Percentiles rank a stretch among this genome's conserved stretches.
Evolutionary conservation across 2,329 filamentous ascomycete species (phyloP).

Genomic region (Colletotrichum cuscutae): DNA sequence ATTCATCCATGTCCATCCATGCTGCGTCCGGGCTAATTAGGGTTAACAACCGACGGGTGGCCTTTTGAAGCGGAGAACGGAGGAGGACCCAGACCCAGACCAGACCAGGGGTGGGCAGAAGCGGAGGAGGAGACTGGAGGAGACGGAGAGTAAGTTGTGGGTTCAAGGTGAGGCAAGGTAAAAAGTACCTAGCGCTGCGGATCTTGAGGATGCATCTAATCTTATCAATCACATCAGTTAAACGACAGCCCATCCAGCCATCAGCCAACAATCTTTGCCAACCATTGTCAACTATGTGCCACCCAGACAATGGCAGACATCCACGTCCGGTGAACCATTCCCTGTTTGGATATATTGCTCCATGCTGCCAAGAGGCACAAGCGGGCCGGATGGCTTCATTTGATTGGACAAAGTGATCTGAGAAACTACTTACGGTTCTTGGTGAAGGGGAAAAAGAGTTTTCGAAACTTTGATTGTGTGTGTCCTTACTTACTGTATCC

Average conservation of each 20-base stretch:
- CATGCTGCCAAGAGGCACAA: constrained; percentile 20
- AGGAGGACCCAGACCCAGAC: neutral
- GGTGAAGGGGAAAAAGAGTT: neutral
- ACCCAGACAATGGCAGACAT: neutral
- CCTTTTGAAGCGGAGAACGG: neutral
- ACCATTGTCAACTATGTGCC: no score
- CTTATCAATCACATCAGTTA: constrained; percentile 34
- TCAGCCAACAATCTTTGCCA: neutral
- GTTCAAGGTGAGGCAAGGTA: neutral
- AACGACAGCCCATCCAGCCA: neutral
- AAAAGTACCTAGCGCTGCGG: neutral
- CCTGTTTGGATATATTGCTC: constrained; percentile 9
- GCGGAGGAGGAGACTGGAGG: neutral
- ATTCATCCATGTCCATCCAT: neutral
- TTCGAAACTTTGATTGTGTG: neutral
- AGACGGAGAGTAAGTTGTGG: neutral
- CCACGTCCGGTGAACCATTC: constrained; percentile 1
- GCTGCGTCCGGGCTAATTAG: neutral
- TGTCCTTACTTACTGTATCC: no score
- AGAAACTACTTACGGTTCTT: constrained; percentile 6
- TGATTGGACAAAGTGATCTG: constrained; percentile 23
- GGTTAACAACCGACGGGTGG: neutral
- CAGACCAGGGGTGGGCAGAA: neutral
- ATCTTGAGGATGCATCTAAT: constrained; percentile 30
- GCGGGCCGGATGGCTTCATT: neutral